Evolutionary conservation across 768 basidiomycete species (phyloP), one percentile per base, ranked within the genome.

Genomic region (Lactarius trivialis): DNA sequence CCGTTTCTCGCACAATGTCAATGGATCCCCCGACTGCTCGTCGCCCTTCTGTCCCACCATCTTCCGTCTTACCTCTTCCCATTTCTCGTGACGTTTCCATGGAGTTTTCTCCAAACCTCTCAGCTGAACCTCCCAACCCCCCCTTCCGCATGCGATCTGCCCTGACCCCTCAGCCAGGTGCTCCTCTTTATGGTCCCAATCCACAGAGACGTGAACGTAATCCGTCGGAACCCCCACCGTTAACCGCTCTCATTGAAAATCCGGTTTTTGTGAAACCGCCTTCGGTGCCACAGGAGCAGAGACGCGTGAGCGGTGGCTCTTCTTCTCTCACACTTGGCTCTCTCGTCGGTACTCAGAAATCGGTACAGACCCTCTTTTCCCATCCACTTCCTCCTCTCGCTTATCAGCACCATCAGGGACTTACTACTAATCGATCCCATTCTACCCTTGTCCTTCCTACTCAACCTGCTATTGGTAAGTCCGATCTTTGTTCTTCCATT

Each of bases 241-340:
- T 91, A 33, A 78, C 79, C 32, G 65, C 81, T 56, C 79, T 91
- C 43, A 77, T 79, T 62, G 79, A 82, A 32, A 85, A 87, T 68
- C 89, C 89, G 24, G 77, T 81, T 60, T 91, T 90, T 69, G 80
- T 91, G 15, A 86, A 81, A 66, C 80, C 84, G 0, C 87, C 88
- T 5, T 70, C 71, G 33, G 30, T 30, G 26, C 45, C 11, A 30
- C 66, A 72, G 45, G 71, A 73, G 51, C 72, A 53, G 21, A 59
- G 55, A 30, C 60, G 62, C 24, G 43, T 41, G 45, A 56, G 51
- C n/a, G 60, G 43, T 45, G 54, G 33, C 15, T 34, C 45, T 12
- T 34, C 41, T 37, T 61, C 59, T 61, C 64, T 68, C 11, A 71
- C 71, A 6, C 69, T 72, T 30, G 72, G 71, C 32, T 64, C 69